Evolutionary conservation across 1,139 yeast species (phyloP).

Genomic region (Lodderomyces orthopsilosis): DNA sequence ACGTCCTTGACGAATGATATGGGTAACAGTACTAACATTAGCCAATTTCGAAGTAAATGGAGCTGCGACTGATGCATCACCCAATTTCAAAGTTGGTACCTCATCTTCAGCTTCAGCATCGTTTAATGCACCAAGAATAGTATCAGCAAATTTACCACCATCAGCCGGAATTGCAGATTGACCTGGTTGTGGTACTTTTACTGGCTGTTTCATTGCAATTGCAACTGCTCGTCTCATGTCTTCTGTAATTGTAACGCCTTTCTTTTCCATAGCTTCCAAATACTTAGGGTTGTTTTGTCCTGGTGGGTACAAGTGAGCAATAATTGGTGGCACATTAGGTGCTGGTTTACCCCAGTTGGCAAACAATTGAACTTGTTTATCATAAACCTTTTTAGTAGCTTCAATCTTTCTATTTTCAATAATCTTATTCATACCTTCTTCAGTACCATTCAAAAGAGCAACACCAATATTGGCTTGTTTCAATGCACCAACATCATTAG

Average conservation of each 20-base stretch:
- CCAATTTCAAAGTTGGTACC: constrained; percentile 89
- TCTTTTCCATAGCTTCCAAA: constrained; percentile 77
- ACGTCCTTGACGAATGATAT: constrained; percentile 96
- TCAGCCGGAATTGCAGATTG: constrained; percentile 26
- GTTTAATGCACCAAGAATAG: constrained; percentile 65
- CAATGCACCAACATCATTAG: constrained; percentile 98
- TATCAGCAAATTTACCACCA: constrained; percentile 60
- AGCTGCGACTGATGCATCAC: constrained; percentile 99
- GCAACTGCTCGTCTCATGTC: constrained; percentile 63
- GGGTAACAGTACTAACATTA: constrained; percentile 88
- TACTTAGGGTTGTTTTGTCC: constrained; percentile 91
- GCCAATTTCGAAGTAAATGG: constrained; percentile 96
- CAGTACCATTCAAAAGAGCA: constrained; percentile 95
- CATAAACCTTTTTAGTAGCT: constrained; percentile 65
- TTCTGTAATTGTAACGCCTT: constrained; percentile 71
- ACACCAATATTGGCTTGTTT: constrained; percentile 98
- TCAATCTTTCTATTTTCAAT: constrained; percentile 77
- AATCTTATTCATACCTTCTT: constrained; percentile 86
- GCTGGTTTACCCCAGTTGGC: constrained; percentile 77
- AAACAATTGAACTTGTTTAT: constrained; percentile 79
- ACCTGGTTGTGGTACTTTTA: constrained; percentile 12
- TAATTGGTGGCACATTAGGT: constrained; percentile 81
- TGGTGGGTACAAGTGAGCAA: constrained; percentile 96
- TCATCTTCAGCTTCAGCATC: constrained; percentile 76
- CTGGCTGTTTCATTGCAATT: constrained; percentile 38